phyloP scores from a whole-genome alignment of 768 basidiomycete genomes.

The Leccinum incarnatum region DNA sequence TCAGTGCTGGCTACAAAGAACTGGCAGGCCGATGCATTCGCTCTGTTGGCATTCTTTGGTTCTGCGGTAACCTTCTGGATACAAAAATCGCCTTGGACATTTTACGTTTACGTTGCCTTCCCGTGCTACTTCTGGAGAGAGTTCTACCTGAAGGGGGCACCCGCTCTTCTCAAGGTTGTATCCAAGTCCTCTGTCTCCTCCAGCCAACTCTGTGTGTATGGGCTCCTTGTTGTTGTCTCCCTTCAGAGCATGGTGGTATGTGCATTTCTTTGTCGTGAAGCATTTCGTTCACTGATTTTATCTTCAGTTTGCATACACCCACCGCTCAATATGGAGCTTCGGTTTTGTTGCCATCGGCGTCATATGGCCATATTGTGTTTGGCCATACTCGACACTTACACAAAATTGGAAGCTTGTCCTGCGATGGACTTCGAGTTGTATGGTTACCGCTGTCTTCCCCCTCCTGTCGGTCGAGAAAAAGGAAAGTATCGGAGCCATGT shows the following conservation, averaged over 20 bases:
- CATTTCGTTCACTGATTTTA: not conserved
- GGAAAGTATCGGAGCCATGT: slow-evolving; percentile 64
- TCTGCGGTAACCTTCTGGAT: slow-evolving; percentile 54
- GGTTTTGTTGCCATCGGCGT: slow-evolving; percentile 60
- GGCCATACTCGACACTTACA: slow-evolving; percentile 38
- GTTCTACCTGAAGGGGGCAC: slow-evolving; percentile 34
- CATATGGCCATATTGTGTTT: slow-evolving; percentile 60
- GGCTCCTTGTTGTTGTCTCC: slow-evolving; percentile 37
- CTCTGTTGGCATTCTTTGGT: slow-evolving; percentile 29
- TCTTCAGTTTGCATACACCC: slow-evolving; percentile 63
- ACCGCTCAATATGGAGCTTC: slow-evolving; percentile 69
- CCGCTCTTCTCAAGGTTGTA: slow-evolving; percentile 11
- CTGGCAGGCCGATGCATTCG: slow-evolving; percentile 17
- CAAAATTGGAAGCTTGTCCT: slow-evolving; percentile 27
- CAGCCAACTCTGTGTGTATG: slow-evolving; percentile 24
- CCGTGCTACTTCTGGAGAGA: slow-evolving; percentile 77
- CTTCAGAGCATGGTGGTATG: slow-evolving; percentile 75
- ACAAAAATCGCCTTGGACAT: slow-evolving; percentile 68
- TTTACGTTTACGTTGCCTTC: slow-evolving; percentile 73
- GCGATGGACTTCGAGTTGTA: slow-evolving; percentile 50
- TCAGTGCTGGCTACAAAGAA: not conserved
- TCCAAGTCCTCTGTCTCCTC: slow-evolving; percentile 25
- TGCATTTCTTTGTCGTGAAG: slow-evolving; percentile 6
- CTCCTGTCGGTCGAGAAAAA: slow-evolving; percentile 68
- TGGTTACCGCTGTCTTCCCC: slow-evolving; percentile 64